Evolutionary conservation across 257 asterid species (phyloP).

Genomic region (Ballota nigra): DNA sequence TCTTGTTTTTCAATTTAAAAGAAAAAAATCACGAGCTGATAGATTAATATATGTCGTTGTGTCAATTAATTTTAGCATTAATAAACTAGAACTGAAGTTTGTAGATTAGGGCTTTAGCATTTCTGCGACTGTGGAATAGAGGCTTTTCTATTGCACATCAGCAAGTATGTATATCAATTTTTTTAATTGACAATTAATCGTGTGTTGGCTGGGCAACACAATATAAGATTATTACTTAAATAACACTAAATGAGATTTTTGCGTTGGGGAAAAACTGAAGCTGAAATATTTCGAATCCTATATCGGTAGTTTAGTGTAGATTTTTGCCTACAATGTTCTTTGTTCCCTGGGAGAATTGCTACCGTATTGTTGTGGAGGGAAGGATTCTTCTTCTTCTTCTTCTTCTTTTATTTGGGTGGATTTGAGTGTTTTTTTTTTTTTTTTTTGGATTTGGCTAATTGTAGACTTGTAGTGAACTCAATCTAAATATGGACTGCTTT

Average conservation of each 20-base stretch:
- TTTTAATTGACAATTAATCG: background rate
- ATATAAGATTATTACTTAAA: background rate
- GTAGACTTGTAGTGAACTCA: background rate
- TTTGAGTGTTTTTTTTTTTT: background rate
- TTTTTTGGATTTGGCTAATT: background rate
- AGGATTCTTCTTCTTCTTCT: background rate
- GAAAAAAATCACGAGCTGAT: background rate
- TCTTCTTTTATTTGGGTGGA: background rate
- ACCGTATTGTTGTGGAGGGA: background rate
- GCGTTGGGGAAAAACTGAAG: background rate
- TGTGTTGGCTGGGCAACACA: background rate
- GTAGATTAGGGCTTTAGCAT: conserved; percentile 20
- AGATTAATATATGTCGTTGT: background rate
- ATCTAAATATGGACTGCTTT: background rate
- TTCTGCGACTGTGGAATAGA: background rate
- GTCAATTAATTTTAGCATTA: background rate
- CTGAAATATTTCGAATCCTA: background rate
- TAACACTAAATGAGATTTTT: background rate
- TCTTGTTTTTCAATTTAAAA: background rate
- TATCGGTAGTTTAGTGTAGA: too few species aligned
- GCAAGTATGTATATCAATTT: background rate
- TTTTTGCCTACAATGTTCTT: background rate
- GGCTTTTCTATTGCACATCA: background rate
- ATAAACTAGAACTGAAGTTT: background rate
- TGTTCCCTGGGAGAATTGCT: background rate